Evolutionary conservation across 768 basidiomycete genomes (phyloP), one percentile per base, ranked within the genome.

Genomic region (Omphalotus guepiniiformis): DNA sequence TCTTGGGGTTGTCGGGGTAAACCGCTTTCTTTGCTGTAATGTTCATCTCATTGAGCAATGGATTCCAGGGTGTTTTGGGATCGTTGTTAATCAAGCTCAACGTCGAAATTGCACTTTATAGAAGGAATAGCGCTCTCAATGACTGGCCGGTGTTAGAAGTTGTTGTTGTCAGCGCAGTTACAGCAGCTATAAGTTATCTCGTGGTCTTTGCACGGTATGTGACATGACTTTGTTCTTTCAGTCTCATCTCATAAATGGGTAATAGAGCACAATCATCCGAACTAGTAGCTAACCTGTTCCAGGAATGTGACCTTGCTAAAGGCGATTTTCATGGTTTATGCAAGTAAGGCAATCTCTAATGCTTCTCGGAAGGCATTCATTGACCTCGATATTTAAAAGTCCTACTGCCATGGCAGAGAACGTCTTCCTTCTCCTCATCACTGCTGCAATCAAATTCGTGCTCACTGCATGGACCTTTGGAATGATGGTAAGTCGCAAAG

Each of bases 391-490:
- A 12, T 15, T 47, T 25, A 40, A 3, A 42, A 88, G 85, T 58
- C 79, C 82, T 2, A 79, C 74, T 4, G 83, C 84, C 6, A 74
- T 77, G 52, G 74, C 78, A 68, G 76, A 83, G 53, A 88, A 85
- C 53, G 73, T 85, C 13, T 85, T 85, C 55, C 64, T 87, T 6
- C 68, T 88, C 4, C 60, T 81, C 22, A 61, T 86, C 12, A 85
- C 85, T 0, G 82, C 83, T 1, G 60, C 68, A 2, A 65, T 80
- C 45, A 88, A 88, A 57, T 58, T 86, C 21, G 64, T 70, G 1
- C 62, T 87, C 18, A 87, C 85, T 23, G 78, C 83, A 6, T 87
- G 84, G 83, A 85, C 85, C 6, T 88, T 88, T 59, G 85, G 85
- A 18, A 84, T 86, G 80, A 83, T 80, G 80, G 85, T 83, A 53